These are phyloP conservation scores for Podosphaera xanthii DNA, from an alignment of 2,329 filamentous ascomycete genomes.

Conservation along the genomic window DNA sequence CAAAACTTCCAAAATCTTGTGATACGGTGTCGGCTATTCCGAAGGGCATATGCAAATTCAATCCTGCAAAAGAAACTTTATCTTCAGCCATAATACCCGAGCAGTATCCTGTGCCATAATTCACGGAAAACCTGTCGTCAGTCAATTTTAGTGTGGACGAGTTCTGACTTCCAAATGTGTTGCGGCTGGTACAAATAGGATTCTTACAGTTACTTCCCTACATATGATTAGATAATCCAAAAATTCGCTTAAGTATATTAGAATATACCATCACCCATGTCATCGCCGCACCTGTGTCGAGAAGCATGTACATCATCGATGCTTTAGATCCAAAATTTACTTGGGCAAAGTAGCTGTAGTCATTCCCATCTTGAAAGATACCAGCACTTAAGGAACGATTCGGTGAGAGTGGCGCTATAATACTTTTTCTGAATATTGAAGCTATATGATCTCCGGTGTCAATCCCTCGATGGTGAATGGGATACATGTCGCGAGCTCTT, in stretches of 20 bases:
- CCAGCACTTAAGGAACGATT: slow-evolving; percentile 21
- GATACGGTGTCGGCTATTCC: slow-evolving; percentile 52
- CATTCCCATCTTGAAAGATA: slow-evolving; percentile 39
- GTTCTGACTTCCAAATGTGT: slow-evolving; percentile 40
- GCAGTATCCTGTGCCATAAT: slow-evolving; percentile 59
- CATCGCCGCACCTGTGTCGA: slow-evolving; percentile 46
- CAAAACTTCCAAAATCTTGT: slow-evolving; percentile 51
- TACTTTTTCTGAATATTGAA: neutral
- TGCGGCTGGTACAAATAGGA: slow-evolving; percentile 43
- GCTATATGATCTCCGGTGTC: too few species aligned
- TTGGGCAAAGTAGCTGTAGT: slow-evolving; percentile 41
- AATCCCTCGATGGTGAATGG: too few species aligned
- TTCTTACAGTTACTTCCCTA: slow-evolving; percentile 27
- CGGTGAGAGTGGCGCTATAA: neutral
- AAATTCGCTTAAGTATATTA: too few species aligned
- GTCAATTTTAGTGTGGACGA: slow-evolving; percentile 38
- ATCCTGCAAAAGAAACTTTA: slow-evolving; percentile 39
- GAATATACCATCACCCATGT: slow-evolving; percentile 63
- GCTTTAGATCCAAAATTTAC: slow-evolving; percentile 30
- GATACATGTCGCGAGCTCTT: too few species aligned
- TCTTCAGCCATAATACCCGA: slow-evolving; percentile 44
- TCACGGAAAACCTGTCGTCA: slow-evolving; percentile 33
- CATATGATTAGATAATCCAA: neutral
- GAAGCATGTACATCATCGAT: slow-evolving; percentile 34
- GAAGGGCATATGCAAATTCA: slow-evolving; percentile 42